Conservation (phyloP, 345 rosid species). For the Dipteronia dyeriana region DNA sequence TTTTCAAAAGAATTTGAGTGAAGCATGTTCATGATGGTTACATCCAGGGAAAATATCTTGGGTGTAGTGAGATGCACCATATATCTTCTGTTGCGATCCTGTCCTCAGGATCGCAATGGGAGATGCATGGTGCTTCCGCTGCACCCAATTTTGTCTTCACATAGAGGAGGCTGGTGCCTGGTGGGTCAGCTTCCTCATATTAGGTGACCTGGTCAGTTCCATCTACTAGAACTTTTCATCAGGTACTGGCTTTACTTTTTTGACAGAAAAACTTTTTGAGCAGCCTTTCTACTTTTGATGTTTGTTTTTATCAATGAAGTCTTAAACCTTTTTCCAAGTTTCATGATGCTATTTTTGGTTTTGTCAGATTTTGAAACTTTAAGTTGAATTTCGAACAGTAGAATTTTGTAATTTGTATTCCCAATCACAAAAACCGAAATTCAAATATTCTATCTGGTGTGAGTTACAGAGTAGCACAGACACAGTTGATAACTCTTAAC, state of each 20-base stretch:
- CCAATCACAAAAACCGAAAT: neutral
- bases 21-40: neutral
- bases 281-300: neutral
- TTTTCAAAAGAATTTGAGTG: neutral
- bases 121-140: too few species aligned
- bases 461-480: neutral
- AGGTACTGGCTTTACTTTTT: neutral
- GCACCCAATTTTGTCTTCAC: too few species aligned
- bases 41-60: neutral
- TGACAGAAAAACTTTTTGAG: neutral
- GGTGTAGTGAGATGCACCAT: too few species aligned
- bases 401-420: neutral
- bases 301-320: neutral
- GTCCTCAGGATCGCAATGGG: too few species aligned
- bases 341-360: neutral
- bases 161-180: neutral
- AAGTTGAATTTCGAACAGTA: neutral
- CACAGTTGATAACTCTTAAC: neutral
- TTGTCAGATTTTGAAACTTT: neutral
- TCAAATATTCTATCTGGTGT: neutral
- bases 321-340: neutral
- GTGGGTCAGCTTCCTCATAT: slow-evolving; percentile 4
- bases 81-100: too few species aligned
- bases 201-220: slow-evolving; percentile 15
- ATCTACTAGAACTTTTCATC: slow-evolving; percentile 7